Evolutionary conservation across 768 basidiomycete genomes (phyloP).

Genomic region (Tremella fuciformis): DNA sequence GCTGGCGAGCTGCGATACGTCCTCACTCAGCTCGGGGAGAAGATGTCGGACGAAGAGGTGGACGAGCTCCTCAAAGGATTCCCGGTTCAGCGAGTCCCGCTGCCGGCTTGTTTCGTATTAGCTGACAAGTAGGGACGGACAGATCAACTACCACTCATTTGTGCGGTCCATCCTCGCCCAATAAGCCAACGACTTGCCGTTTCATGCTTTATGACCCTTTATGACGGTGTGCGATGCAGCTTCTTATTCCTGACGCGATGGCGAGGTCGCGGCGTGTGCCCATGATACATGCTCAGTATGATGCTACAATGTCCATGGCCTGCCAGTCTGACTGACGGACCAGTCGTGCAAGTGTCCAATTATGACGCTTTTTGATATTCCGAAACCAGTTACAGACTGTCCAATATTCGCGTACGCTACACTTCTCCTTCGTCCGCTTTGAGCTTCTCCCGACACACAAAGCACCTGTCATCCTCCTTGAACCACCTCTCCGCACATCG

Average conservation of each 20-base stretch:
- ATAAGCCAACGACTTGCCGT: constrained; percentile 50
- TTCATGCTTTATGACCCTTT: too few relatives aligned
- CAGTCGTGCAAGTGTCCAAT: too few relatives aligned
- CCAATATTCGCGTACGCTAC: background rate
- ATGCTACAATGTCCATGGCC: too few relatives aligned
- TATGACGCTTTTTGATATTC: too few relatives aligned
- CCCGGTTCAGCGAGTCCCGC: constrained; percentile 68
- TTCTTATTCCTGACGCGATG: too few relatives aligned
- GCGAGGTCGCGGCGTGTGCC: too few relatives aligned
- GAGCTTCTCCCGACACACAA: constrained; percentile 59
- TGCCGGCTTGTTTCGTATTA: constrained; percentile 3
- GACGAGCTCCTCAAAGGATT: constrained; percentile 96
- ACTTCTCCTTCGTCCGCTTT: constrained; percentile 18
- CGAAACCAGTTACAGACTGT: too few relatives aligned
- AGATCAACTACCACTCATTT: constrained; percentile 95
- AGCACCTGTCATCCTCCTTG: constrained; percentile 62
- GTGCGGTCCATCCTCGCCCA: constrained; percentile 90
- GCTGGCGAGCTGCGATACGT: constrained; percentile 90
- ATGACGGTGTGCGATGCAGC: too few relatives aligned
- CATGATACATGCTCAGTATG: too few relatives aligned
- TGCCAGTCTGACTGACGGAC: too few relatives aligned
- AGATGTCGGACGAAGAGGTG: constrained; percentile 96
- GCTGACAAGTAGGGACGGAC: constrained; percentile 69
- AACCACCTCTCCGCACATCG: constrained; percentile 65
- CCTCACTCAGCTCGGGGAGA: constrained; percentile 93